Base-by-base conservation (phyloP, 2,329 filamentous ascomycete species). In the Cylindrodendrum hubeiense region DNA sequence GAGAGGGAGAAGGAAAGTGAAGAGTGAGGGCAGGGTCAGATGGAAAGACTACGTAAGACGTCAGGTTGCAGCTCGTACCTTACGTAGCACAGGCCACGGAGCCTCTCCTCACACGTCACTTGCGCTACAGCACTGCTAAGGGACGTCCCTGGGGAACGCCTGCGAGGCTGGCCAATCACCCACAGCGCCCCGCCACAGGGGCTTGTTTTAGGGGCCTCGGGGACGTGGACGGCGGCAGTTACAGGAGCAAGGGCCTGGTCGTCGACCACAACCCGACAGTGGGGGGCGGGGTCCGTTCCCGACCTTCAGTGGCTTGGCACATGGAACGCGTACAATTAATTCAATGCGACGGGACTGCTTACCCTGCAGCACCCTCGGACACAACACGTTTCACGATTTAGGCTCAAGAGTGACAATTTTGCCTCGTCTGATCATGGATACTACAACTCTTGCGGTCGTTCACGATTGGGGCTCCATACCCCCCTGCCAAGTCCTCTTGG, bases 161-260 rank as follows among this genome's bases (percentile, higher is more conserved):
- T 39, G 37, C 19, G 33, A 43, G 17, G 26, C 44, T 30, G 28
- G 60, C 60, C 60, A 62, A 62, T 62, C 43, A 50, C 17, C n/a
- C 60, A 33, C 52, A 15, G 51, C 46, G 33, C 51, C 50, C 39
- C 39, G n/a, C 50, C 19, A 22, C 54, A 34, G 43, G 43, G 30
- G 15, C 30, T 33, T 49, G 54, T 49, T 44, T 57, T 57, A 57
- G 54, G 33, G 34, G 28, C 54, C 43, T 43, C 17, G 39, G 33
- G 33, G 33, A 13, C 3, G 33, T n/a, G 15, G 37, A 7, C n/a
- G 15, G 37, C 37, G 37, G 37, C n/a, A 39, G 37, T 39, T 39
- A n/a, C n/a, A n/a, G n/a, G n/a, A 13, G 15, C 33, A 34, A 34
- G 33, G 33, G 33, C 33, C 33, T 34, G 33, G 33, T 13, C 33